Percentiles rank a stretch among this genome's conserved stretches.
Evolutionary conservation across 2,329 filamentous ascomycete genomes (phyloP).

Genomic region (Diaporthe nobilis): DNA sequence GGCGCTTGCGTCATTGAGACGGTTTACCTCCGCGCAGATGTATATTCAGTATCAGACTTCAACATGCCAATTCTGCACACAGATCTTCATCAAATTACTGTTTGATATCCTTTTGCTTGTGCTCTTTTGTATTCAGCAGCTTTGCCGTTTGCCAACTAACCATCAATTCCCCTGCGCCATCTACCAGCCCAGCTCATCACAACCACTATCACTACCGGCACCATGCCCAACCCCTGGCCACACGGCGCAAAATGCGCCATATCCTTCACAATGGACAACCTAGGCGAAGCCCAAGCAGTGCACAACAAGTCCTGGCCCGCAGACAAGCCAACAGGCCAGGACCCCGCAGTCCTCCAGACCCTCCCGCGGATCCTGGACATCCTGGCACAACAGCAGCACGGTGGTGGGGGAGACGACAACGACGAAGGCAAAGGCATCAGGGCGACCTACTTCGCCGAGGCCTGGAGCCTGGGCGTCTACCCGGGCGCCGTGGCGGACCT

Average conservation of each 20-base stretch:
- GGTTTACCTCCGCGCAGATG: neutral
- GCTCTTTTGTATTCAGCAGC: too few species aligned
- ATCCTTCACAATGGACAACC: conserved; percentile 52
- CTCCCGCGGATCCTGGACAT: conserved; percentile 50
- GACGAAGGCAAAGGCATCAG: conserved; percentile 29
- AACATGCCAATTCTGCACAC: neutral
- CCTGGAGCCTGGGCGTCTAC: conserved; percentile 50
- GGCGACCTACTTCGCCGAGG: conserved; percentile 51
- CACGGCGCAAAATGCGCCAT: conserved; percentile 46
- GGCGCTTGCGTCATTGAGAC: conserved; percentile 7
- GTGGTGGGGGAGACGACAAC: too few species aligned
- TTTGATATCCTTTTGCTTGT: too few species aligned
- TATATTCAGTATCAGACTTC: neutral
- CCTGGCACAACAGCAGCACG: conserved; percentile 40
- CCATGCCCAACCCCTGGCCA: conserved; percentile 45
- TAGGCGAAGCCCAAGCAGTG: conserved; percentile 51
- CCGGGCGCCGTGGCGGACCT: conserved; percentile 44
- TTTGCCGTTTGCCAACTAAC: too few species aligned
- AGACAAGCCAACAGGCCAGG: conserved; percentile 45
- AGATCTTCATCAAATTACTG: too few species aligned
- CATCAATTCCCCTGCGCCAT: too few species aligned
- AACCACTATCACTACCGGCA: too few species aligned
- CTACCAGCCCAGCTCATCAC: too few species aligned
- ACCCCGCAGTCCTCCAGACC: conserved; percentile 46
- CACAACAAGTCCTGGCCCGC: conserved; percentile 45